Evolutionary conservation across 257 asterid species (phyloP).

Genomic region (Scutellaria minor): DNA sequence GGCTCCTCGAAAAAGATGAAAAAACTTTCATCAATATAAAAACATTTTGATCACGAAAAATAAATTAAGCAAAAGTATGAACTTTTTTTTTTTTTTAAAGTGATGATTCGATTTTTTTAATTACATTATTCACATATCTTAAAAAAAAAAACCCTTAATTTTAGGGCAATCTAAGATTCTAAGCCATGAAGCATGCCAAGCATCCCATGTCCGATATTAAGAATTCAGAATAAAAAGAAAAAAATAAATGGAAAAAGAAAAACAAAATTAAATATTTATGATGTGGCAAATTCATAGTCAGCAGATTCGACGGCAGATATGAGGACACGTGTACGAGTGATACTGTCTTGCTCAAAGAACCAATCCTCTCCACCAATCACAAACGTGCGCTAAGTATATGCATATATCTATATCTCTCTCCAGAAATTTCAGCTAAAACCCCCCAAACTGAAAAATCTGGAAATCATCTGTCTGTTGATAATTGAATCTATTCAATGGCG

Average conservation of each 20-base stretch:
- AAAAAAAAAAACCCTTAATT: no score
- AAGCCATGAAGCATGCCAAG: no score
- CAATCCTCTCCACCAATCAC: conserved; percentile 34
- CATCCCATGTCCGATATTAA: no score
- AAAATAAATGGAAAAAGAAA: not conserved
- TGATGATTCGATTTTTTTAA: no score
- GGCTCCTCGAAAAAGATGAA: no score
- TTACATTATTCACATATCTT: no score
- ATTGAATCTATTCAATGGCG: conserved; percentile 50
- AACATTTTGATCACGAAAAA: no score
- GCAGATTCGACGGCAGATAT: conserved; percentile 38
- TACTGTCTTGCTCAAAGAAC: conserved; percentile 23
- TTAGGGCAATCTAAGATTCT: no score
- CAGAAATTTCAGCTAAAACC: not conserved
- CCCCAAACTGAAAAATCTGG: not conserved
- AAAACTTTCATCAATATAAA: no score
- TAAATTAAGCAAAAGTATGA: no score
- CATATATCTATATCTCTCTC: conserved; percentile 5
- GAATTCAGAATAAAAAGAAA: not conserved
- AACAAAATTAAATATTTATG: not conserved
- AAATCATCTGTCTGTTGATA: not conserved
- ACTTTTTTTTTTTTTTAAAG: no score
- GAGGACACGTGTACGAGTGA: conserved; percentile 38
- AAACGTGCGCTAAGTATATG: not conserved
- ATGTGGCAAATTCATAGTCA: conserved; percentile 49